Evolutionary conservation across 495 filamentous ascomycete genomes (phyloP).

Genomic region (Ramalina intermedia): DNA sequence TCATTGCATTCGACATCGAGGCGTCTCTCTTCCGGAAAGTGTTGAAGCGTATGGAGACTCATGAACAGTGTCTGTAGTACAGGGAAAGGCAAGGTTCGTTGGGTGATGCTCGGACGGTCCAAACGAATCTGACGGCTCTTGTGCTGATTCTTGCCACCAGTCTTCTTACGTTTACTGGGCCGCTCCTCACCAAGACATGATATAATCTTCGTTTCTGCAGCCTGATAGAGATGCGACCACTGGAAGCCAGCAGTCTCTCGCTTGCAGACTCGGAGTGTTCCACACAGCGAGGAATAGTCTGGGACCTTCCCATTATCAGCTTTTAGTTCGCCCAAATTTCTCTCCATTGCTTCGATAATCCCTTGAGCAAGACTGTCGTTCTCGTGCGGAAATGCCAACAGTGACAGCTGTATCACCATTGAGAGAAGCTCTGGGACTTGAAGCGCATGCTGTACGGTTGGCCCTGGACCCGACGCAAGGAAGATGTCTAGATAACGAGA

Average conservation of each 20-base stretch:
- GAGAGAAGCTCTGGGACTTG: conserved; percentile 8
- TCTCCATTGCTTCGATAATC: conserved; percentile 5
- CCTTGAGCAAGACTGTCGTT: conserved; percentile 4
- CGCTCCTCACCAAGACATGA: neutral
- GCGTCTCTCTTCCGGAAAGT: conserved; percentile 7
- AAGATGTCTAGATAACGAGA: conserved; percentile 7
- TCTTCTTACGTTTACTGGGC: neutral
- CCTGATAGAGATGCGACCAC: conserved; percentile 1
- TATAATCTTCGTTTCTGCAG: conserved; percentile 3
- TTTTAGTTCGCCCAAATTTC: conserved; percentile 3
- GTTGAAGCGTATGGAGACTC: conserved; percentile 9
- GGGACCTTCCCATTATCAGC: neutral
- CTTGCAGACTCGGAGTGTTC: conserved; percentile 2
- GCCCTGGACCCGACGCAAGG: conserved; percentile 10
- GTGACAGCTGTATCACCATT: conserved; percentile 11
- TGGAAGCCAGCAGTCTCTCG: conserved; percentile 6
- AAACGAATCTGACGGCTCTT: neutral
- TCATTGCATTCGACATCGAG: conserved; percentile 4
- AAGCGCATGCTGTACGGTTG: conserved; percentile 7
- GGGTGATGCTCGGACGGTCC: neutral
- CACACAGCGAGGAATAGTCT: conserved; percentile 2
- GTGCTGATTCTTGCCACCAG: too few relatives aligned
- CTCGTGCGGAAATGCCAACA: conserved; percentile 2
- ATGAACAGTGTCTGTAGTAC: conserved; percentile 9
- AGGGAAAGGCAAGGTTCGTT: conserved; percentile 2